Conservation (phyloP, 768 basidiomycete genomes). For the Hysterangium stoloniferum region DNA sequence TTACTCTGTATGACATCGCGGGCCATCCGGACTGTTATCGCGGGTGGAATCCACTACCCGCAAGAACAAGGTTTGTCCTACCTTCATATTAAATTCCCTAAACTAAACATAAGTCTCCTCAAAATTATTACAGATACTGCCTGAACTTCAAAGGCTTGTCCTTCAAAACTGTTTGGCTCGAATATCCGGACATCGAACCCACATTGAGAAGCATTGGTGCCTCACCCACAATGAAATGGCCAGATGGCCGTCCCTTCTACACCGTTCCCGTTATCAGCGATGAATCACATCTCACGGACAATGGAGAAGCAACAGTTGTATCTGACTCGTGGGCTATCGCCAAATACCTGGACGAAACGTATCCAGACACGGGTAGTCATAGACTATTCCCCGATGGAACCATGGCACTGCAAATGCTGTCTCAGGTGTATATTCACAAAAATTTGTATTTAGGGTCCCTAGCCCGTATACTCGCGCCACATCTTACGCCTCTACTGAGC, state of each 20-base stretch:
- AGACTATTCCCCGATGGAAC: conserved; percentile 32
- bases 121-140: conserved; percentile 26
- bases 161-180: conserved; percentile 28
- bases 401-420: conserved; percentile 33
- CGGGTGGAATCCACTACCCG: too few relatives aligned
- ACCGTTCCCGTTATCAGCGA: conserved; percentile 47
- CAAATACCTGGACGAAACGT: conserved; percentile 41
- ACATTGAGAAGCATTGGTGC: conserved; percentile 13
- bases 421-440: conserved; percentile 19
- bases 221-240: conserved; percentile 37
- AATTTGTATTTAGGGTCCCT: conserved; percentile 18
- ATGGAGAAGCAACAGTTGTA: conserved; percentile 28
- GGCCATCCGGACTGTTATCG: too few relatives aligned
- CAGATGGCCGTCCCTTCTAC: conserved; percentile 25
- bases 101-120: too few relatives aligned
- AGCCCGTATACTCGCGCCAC: background rate
- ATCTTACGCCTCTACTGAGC: background rate
- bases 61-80: too few relatives aligned
- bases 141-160: conserved; percentile 34
- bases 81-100: too few relatives aligned
- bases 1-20: too few relatives aligned
- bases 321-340: conserved; percentile 41
- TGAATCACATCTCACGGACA: conserved; percentile 28
- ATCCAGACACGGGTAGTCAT: conserved; percentile 27
- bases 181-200: conserved; percentile 16